Evolutionary conservation across 139 green algal genomes (phyloP), one percentile per base, ranked within the genome.

Genomic region (Picochlorum costavermella): DNA sequence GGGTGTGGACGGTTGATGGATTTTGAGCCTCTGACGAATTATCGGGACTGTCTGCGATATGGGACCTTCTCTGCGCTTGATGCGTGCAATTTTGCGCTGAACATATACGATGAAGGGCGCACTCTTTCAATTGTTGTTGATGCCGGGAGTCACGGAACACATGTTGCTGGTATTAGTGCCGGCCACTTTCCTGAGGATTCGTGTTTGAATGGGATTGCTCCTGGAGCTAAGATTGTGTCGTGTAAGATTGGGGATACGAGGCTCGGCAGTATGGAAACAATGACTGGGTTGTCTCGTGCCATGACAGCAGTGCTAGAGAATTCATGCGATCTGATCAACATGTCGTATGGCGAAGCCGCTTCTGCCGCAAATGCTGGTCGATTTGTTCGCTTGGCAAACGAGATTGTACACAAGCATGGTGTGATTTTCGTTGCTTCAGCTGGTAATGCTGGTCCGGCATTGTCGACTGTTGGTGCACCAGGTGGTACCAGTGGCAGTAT

Each of bases 171-270:
- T 50, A 97, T 97, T 77, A 78, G 71, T 17, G 86, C 87, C 1
- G 90, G 86, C 1, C 70, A 91, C 77, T 88, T 92, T 63, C 81
- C 83, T 11, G 86, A 94, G 2, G 78, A 91, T 44, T 77, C 87
- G 6, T 56, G 60, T 5, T 71, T 90, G 28, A 92, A 95, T 70
- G 90, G 90, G 57, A 74, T 95, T 5, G 90, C 90, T 9, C 89
- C 90, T 56, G 81, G 84, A 16, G 86, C 87, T 10, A 86, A 95
- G 75, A 86, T 97, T 50, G 84, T 97, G 50, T 88, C 75, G n/a
- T 95, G 83, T 76, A 96, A 96, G 75, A 96, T 97, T 50, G 90
- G 90, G 6, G 90, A 97, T 75, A 88, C 67, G 4, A 75, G 90
- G 4, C 74, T 96, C 44, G 79, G 79, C 16, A 78, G 66, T 65